Evolutionary conservation across 2,329 filamentous ascomycete genomes (phyloP).

Genomic region (Colletotrichum lindemuthianum): DNA sequence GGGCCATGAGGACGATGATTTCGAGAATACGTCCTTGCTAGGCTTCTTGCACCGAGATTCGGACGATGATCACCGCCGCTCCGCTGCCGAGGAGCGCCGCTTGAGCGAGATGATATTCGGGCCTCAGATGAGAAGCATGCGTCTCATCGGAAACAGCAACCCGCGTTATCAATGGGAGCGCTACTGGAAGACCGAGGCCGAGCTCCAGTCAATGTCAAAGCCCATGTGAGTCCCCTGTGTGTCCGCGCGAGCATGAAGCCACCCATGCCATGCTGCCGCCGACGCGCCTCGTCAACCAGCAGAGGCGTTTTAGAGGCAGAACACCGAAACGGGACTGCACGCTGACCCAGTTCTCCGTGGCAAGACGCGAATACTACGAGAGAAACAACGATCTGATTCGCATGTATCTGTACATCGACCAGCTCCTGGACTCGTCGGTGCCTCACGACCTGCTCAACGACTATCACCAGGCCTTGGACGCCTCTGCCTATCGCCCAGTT

Average conservation of each 20-base stretch:
- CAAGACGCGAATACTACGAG: conserved; percentile 84
- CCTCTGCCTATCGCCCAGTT: conserved; percentile 62
- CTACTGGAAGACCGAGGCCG: conserved; percentile 85
- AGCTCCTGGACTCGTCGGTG: conserved; percentile 89
- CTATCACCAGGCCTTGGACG: conserved; percentile 73
- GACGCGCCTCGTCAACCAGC: background rate
- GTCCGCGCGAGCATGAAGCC: conserved; percentile 6
- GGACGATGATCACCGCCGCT: conserved; percentile 56
- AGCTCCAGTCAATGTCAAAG: conserved; percentile 77
- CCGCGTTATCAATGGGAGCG: conserved; percentile 86
- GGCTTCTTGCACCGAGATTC: conserved; percentile 33
- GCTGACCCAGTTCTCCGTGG: conserved; percentile 12
- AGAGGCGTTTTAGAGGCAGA: background rate
- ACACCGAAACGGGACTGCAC: background rate
- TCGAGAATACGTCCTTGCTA: conserved; percentile 37
- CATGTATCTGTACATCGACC: conserved; percentile 93
- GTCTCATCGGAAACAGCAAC: conserved; percentile 89
- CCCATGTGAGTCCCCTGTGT: conserved; percentile 62
- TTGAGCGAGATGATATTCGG: conserved; percentile 68
- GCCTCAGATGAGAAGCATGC: conserved; percentile 83
- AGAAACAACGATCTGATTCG: conserved; percentile 88
- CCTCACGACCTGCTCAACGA: conserved; percentile 92
- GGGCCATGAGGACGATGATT: conserved; percentile 37
- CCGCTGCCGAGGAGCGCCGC: conserved; percentile 66
- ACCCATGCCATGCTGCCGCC: background rate